Evolutionary conservation across 345 rosid species (phyloP).

Genomic region (Euphorbia tirucalli): DNA sequence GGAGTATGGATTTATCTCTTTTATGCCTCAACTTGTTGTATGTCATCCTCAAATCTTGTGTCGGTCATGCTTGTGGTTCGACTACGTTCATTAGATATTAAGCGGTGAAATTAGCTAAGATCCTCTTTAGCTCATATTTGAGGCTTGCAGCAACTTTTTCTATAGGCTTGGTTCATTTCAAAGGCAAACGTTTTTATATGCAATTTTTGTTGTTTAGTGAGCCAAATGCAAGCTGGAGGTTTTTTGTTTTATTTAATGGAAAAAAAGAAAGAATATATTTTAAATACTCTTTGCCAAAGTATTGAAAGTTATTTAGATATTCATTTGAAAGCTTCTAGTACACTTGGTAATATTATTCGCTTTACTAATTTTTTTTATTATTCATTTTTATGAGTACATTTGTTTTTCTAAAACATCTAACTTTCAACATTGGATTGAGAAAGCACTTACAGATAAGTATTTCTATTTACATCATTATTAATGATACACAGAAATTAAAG

Average conservation of each 20-base stretch:
- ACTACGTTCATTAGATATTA: too few relatives aligned
- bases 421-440: not conserved
- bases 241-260: not conserved
- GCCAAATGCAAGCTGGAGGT: not conserved
- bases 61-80: not conserved
- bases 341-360: not conserved
- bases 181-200: not conserved
- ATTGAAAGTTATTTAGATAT: not conserved
- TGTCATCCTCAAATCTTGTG: not conserved
- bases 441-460: not conserved
- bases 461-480: not conserved
- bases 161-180: not conserved
- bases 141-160: not conserved
- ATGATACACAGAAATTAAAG: not conserved
- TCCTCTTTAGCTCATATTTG: not conserved
- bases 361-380: not conserved
- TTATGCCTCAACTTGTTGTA: not conserved
- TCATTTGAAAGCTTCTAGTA: not conserved
- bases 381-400: not conserved
- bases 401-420: not conserved
- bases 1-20: not conserved
- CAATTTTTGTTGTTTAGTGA: not conserved
- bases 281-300: not conserved
- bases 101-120: not conserved
- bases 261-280: not conserved